Evolutionary conservation across 228 moss, liverwort and hornwort species (phyloP), one percentile per base, ranked within the genome.

Genomic region (Sphagnum fallax): DNA sequence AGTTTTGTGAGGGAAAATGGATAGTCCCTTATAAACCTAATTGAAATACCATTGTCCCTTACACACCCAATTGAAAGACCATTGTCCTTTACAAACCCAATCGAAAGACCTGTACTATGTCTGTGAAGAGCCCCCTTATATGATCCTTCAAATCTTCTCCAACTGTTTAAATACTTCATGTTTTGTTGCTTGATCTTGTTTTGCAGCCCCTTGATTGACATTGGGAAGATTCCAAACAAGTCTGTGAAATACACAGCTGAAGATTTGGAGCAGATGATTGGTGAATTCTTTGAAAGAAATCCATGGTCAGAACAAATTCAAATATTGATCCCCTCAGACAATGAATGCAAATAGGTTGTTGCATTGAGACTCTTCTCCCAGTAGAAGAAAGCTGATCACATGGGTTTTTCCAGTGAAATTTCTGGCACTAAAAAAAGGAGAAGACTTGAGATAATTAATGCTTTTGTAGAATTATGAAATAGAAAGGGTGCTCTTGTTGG

Each of bases 221-320:
- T 72, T 68, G 81, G 84, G 5, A 84, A 84, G 62, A 84, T 80
- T 76, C 81, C 84, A 51, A 75, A 75, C 47, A 84, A 84, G 70
- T 84, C 80, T 71, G 81, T 84, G 11, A 84, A 76, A 60, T 78
- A 81, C 53, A 68, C 47, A 57, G 65, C 80, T 6, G 84, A 84
- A 15, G 84, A 84, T 53, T 53, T 84, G 70, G 77, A 75, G 10
- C 69, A 78, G 48, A 73, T 84, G 60, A 69, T 84, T 52, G 55
- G 68, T 52, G 84, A 84, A 58, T 84, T 84, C 73, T 84, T 81
- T 78, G 84, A 81, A 73, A 81, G 81, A 11, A 84, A 84, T 73
- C 57, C 75, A 16, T 73, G 78, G 52, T 15, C 55, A 53, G 84
- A 84, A 16, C 84, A 66, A 81, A 77, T 80, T 75, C 84, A 32